Base-by-base conservation (phyloP, 1,284 basidiomycete genomes). In the Cystobasidium sp. region DNA sequence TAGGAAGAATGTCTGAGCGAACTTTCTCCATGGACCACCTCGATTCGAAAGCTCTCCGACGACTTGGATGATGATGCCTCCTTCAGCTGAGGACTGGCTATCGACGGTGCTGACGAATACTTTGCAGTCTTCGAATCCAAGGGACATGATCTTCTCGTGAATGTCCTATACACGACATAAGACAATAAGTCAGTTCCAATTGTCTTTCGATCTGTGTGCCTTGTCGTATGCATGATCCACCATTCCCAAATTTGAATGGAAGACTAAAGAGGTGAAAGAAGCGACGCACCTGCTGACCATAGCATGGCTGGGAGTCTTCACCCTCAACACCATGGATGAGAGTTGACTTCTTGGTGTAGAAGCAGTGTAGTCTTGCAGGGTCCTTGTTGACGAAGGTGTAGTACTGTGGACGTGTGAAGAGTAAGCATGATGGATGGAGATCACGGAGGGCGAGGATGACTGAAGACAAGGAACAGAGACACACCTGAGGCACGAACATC, bases 1-100 rank as follows among this genome's bases (percentile, higher is more conserved):
- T 72, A 99, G 90, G 91, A 99, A 99, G 86, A 99, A 99, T 16
- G 96, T 98, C 85, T 99, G 97, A 24, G 94, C 94, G 81, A 99
- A 99, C 85, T 98, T 98, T 81, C 91, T 90, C 97, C 97, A 99
- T 3, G 92, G 87, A 31, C 83, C 84, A 75, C 88, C 88, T 80
- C 89, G 88, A 84, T 97, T 97, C 76, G 92, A 94, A 90, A 99
- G 94, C 85, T 99, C 96, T 78, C 97, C 97, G 80, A 99, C 94
- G 82, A 98, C 97, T 85, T 98, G 95, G 82, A 99, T 94, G 84
- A 99, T 91, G 84, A 99, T 98, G 67, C 97, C 97, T 76, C 92
- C 92, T 78, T 91, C 90, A 74, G 93, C 92, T 58, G 94, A 97
- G 58, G 93, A 91, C 78, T 84, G 84, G 67, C 80, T 79, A 80